Evolutionary conservation across 345 rosid species (phyloP), one percentile per base, ranked within the genome.

Genomic region (Lepidium sativum): DNA sequence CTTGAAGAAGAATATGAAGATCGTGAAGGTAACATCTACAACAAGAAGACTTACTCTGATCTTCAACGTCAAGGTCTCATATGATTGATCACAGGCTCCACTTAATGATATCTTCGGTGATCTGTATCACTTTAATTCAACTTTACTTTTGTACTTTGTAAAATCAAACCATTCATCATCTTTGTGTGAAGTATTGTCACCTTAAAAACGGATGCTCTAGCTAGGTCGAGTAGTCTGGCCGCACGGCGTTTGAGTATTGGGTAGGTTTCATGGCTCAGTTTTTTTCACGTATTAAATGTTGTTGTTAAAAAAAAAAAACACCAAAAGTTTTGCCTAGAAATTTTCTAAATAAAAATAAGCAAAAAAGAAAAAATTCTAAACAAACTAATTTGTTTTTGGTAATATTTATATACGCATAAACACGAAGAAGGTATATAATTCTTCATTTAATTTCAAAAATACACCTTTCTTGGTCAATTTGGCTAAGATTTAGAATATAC

Each of bases 1-100:
- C 95, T 95, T 4, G 99, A 95, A 78, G 99, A 95, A 77, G 99
- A 95, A 60, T 95, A 91, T n/a, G 99, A 95, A 72, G 99, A 95
- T 70, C 84, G 70, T 70, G 99, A 95, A 73, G 99, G 99, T 6
- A 95, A 95, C 80, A 95, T 91, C 32, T 95, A 95, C 75, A 95
- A 95, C 86, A 95, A 85, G 80, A 95, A 91, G 87, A 95, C 99
- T 9, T 95, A 80, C 55, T 77, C 94, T 17, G 99, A 95, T 83
- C 84, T 95, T 54, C 97, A 95, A 79, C 94, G 97, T 21, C 99
- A 91, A 73, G 99, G 99, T 38, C 83, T 95, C 71, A 90, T 95
- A 3, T 89, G 76, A 82, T 71, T 42, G 2, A 56, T 48, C 47
- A 37, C 35, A 68, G 51, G 7, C 14, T 41, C 52, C 38, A n/a